Conservation (phyloP, 1,284 basidiomycete genomes). For the Ganoderma meredithae region DNA sequence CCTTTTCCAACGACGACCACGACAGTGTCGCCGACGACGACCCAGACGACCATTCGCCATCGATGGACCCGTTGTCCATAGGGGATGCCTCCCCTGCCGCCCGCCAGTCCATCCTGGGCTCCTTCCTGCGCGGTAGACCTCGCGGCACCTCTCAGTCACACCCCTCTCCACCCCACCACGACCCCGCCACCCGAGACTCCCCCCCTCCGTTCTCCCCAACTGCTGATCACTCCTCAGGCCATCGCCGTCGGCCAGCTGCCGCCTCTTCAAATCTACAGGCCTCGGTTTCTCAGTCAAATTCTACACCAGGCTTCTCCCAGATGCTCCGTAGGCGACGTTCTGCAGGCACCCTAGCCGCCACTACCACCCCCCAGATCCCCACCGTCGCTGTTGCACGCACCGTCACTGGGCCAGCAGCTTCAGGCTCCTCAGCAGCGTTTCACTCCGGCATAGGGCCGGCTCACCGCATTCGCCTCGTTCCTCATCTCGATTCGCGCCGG, state of each 20-base stretch:
- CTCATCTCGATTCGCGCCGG: slow-evolving; percentile 90
- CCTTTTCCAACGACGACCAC: slow-evolving; percentile 29
- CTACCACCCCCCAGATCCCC: slow-evolving; percentile 39
- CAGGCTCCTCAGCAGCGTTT: slow-evolving; percentile 21
- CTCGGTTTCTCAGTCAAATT: slow-evolving; percentile 40
- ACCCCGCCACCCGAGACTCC: slow-evolving; percentile 38
- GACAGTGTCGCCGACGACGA: slow-evolving; percentile 30
- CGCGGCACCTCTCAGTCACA: slow-evolving; percentile 50
- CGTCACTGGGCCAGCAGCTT: slow-evolving; percentile 31
- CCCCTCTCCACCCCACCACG: slow-evolving; percentile 42
- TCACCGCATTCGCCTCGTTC: slow-evolving; percentile 87
- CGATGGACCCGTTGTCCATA: slow-evolving; percentile 43
- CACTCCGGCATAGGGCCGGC: slow-evolving; percentile 23
- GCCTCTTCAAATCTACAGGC: slow-evolving; percentile 40
- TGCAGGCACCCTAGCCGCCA: slow-evolving; percentile 43
- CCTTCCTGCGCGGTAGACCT: slow-evolving; percentile 48
- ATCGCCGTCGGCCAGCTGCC: slow-evolving; percentile 42
- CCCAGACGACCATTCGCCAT: slow-evolving; percentile 20
- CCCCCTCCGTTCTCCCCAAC: slow-evolving; percentile 38
- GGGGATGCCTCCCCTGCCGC: slow-evolving; percentile 42
- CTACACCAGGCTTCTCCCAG: slow-evolving; percentile 42
- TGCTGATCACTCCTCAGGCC: slow-evolving; percentile 35
- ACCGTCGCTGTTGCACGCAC: slow-evolving; percentile 39
- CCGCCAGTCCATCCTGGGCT: slow-evolving; percentile 48
- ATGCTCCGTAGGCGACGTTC: slow-evolving; percentile 48